These are phyloP conservation scores for Mycena amicta DNA, from an alignment of 768 basidiomycete species.

Conservation along the genomic window DNA sequence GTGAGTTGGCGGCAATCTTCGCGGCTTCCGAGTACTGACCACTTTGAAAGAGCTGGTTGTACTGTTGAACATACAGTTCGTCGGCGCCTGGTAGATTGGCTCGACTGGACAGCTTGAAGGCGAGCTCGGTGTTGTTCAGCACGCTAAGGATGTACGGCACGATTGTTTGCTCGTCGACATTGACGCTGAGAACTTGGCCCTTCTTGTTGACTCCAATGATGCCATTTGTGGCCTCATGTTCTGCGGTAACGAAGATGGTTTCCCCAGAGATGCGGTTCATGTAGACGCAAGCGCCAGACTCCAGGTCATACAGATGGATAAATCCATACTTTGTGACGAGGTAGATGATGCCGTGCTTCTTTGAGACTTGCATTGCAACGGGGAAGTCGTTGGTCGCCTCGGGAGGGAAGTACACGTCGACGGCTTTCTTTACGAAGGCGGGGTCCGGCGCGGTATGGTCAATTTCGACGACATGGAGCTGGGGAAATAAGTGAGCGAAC, in stretches of 20 bases:
- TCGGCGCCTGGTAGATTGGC: slow-evolving; percentile 97
- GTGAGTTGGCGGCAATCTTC: slow-evolving; percentile 97
- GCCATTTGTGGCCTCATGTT: slow-evolving; percentile 91
- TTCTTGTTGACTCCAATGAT: slow-evolving; percentile 99
- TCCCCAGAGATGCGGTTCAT: slow-evolving; percentile 99
- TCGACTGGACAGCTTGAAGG: slow-evolving; percentile 95
- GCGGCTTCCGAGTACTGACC: slow-evolving; percentile 94
- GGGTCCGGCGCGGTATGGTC: slow-evolving; percentile 93
- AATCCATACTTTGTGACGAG: slow-evolving; percentile 99
- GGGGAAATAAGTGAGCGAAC: slow-evolving; percentile 4
- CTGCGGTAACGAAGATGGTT: slow-evolving; percentile 98
- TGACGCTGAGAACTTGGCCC: slow-evolving; percentile 96
- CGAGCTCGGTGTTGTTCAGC: slow-evolving; percentile 95
- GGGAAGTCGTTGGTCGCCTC: slow-evolving; percentile 99
- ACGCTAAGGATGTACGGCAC: slow-evolving; percentile 93
- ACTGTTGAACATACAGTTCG: slow-evolving; percentile 93
- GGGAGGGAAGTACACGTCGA: slow-evolving; percentile 98
- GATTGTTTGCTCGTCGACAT: slow-evolving; percentile 93
- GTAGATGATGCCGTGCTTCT: slow-evolving; percentile 95
- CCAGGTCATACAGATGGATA: slow-evolving; percentile 98
- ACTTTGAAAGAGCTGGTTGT: slow-evolving; percentile 84
- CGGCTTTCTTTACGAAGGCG: slow-evolving; percentile 94
- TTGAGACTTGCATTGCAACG: slow-evolving; percentile 98
- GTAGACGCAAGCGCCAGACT: slow-evolving; percentile 95
- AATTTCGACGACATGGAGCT: slow-evolving; percentile 99